A percentile compares a stretch with the other conserved stretches of the same genome.
Evolutionary conservation across 2,329 filamentous ascomycete genomes (phyloP).

Genomic region (Aspergillus novoparasiticus): DNA sequence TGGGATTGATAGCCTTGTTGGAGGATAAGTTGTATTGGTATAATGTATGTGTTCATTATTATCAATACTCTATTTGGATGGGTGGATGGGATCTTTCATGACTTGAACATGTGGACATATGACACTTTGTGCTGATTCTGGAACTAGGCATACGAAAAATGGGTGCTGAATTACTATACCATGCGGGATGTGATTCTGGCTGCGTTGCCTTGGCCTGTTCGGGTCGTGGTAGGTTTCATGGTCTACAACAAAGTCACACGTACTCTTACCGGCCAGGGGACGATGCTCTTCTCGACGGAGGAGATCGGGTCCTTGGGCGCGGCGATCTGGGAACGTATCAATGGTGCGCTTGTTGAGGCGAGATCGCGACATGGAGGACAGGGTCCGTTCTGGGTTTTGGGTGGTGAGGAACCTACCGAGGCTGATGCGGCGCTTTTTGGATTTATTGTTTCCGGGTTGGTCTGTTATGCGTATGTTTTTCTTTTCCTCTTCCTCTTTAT

Average conservation of each 20-base stretch:
- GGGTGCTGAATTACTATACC: conserved; percentile 61
- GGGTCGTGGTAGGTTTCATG: conserved; percentile 54
- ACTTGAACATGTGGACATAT: too few relatives aligned
- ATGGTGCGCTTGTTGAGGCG: conserved; percentile 45
- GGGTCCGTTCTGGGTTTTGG: conserved; percentile 61
- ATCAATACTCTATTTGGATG: too few relatives aligned
- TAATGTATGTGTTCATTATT: conserved; percentile 37
- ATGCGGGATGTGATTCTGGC: conserved; percentile 58
- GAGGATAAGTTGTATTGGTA: conserved; percentile 66
- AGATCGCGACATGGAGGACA: conserved; percentile 30
- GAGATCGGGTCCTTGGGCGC: conserved; percentile 51
- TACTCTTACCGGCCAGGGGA: conserved; percentile 61
- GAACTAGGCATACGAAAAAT: conserved; percentile 53
- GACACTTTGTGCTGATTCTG: background rate
- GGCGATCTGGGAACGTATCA: conserved; percentile 59
- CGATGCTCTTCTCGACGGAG: conserved; percentile 51
- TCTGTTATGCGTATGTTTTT: conserved; percentile 56
- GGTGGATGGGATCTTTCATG: too few relatives aligned
- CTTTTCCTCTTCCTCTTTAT: background rate
- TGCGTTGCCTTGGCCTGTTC: conserved; percentile 55
- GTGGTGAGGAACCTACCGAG: conserved; percentile 57
- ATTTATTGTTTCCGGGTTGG: conserved; percentile 56
- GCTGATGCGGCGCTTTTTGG: conserved; percentile 61
- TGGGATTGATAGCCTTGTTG: conserved; percentile 56
- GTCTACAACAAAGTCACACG: conserved; percentile 47